Percentiles rank a stretch among this genome's conserved stretches.
Conservation (phyloP, 2,329 filamentous ascomycete genomes). For the Aspergillus brasiliensis region DNA sequence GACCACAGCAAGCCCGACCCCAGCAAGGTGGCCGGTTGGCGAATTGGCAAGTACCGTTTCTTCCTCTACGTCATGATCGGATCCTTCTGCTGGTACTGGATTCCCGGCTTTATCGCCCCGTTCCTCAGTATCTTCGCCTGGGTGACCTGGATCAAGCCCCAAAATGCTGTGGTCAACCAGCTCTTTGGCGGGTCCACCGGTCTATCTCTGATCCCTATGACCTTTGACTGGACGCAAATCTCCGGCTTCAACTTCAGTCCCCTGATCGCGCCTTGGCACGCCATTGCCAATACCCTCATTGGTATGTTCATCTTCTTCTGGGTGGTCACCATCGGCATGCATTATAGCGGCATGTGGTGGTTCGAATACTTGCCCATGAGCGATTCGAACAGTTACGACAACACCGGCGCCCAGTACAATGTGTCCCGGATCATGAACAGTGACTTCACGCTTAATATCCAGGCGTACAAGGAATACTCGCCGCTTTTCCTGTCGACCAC, state of each 20-base stretch:
- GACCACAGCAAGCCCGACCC: conserved; percentile 61
- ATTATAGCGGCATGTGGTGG: conserved; percentile 69
- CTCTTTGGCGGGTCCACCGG: conserved; percentile 71
- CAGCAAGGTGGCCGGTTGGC: conserved; percentile 62
- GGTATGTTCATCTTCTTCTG: conserved; percentile 68
- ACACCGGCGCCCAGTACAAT: conserved; percentile 66
- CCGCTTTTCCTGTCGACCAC: conserved; percentile 66
- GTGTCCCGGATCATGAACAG: conserved; percentile 64
- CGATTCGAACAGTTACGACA: conserved; percentile 71
- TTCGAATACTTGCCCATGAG: conserved; percentile 67
- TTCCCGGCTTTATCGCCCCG: conserved; percentile 69
- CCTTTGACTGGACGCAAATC: conserved; percentile 76
- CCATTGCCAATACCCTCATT: conserved; percentile 71
- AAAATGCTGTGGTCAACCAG: conserved; percentile 70
- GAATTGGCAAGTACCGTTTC: conserved; percentile 66
- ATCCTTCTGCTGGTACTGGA: conserved; percentile 68
- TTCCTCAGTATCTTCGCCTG: conserved; percentile 72
- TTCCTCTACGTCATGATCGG: conserved; percentile 61
- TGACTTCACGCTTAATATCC: conserved; percentile 63
- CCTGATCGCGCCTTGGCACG: conserved; percentile 71
- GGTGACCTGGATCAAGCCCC: conserved; percentile 70
- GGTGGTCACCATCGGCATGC: conserved; percentile 60
- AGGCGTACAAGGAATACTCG: conserved; percentile 67
- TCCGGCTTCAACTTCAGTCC: conserved; percentile 69
- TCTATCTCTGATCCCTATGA: conserved; percentile 68